Evolutionary conservation across 768 basidiomycete genomes (phyloP), one percentile per base, ranked within the genome.

Genomic region (Hortiboletus flavorubellus): DNA sequence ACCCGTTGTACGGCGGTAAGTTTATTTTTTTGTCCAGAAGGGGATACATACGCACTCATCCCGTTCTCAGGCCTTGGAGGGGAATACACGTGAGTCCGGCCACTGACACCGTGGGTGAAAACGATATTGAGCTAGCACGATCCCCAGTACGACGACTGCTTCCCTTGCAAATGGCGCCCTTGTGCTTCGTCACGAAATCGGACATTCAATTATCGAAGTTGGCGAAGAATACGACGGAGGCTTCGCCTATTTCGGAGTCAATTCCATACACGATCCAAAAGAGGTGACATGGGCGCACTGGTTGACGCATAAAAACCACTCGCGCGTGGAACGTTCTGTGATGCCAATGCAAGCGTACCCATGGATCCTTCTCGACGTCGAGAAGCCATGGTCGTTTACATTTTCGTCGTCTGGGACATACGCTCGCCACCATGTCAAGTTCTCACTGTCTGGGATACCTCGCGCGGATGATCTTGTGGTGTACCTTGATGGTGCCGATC

Each of bases 141-240:
- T 52, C 21, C 14, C 14, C 31, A 90, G 89, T 4, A 85, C 88
- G 5, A 83, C 88, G 52, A 92, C 90, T 10, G 81, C 89, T 2
- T 91, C 89, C 1, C 68, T 81, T 18, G 76, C 82, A 12, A 92
- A 91, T 51, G 89, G 89, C 0, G 80, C 87, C 16, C 78, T 88
- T 18, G 87, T 91, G 7, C 78, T 91, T 31, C 80, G 88, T 7
- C 89, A 90, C 62, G 89, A 91, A 68, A 80, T 91, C 1, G 89
- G 89, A 0, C 89, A 92, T 70, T 89, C 87, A 23, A 81, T 91
- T 46, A 87, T 91, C 60, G 73, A 81, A 8, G 84, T 89, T 18
- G 90, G 90, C 5, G 90, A 91, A 70, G 89, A 91, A 71, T 91
- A 92, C 64, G 90, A 91, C 59, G 89, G 89, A 12, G 89, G 87